These are phyloP conservation scores for Stachybotrys echinatus DNA, from an alignment of 2,329 filamentous ascomycete genomes.

Conservation along the genomic window DNA sequence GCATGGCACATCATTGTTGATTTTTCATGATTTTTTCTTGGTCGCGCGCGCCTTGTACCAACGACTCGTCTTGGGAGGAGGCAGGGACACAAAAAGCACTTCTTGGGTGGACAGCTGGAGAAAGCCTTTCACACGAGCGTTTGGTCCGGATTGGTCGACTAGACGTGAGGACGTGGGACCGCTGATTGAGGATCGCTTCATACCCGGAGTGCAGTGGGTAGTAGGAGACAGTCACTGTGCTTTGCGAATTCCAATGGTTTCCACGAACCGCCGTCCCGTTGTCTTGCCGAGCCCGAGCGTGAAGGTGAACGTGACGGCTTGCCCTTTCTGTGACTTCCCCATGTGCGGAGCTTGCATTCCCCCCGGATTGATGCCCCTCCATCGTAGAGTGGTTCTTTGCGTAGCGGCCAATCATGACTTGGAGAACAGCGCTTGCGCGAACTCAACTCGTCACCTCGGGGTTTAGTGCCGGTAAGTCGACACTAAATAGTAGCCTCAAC, in stretches of 20 bases:
- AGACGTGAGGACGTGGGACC: constrained; percentile 57
- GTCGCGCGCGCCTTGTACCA: constrained; percentile 38
- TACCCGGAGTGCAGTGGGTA: constrained; percentile 49
- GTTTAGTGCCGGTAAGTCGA: no score
- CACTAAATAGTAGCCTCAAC: no score
- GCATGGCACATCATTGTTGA: constrained; percentile 53
- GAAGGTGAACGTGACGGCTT: background rate
- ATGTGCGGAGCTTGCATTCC: no score
- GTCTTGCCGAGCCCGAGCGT: no score
- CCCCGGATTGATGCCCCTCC: no score
- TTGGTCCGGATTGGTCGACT: constrained; percentile 29
- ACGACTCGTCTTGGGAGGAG: constrained; percentile 36
- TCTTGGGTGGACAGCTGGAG: constrained; percentile 55
- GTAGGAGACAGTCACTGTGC: constrained; percentile 44
- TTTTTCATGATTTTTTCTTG: constrained; percentile 33
- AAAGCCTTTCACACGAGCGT: constrained; percentile 55
- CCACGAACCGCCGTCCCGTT: constrained; percentile 24
- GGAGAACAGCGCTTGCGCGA: no score
- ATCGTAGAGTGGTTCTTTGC: no score
- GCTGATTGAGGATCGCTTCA: constrained; percentile 60
- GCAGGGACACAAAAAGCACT: constrained; percentile 36
- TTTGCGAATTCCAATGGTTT: constrained; percentile 59
- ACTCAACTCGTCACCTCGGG: no score
- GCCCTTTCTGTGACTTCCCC: background rate
- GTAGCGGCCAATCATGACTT: no score